A percentile compares a stretch with the other conserved stretches of the same genome.
phyloP scores from a whole-genome alignment of 2,329 filamentous ascomycete genomes.

The Cryphonectria parasitica region DNA sequence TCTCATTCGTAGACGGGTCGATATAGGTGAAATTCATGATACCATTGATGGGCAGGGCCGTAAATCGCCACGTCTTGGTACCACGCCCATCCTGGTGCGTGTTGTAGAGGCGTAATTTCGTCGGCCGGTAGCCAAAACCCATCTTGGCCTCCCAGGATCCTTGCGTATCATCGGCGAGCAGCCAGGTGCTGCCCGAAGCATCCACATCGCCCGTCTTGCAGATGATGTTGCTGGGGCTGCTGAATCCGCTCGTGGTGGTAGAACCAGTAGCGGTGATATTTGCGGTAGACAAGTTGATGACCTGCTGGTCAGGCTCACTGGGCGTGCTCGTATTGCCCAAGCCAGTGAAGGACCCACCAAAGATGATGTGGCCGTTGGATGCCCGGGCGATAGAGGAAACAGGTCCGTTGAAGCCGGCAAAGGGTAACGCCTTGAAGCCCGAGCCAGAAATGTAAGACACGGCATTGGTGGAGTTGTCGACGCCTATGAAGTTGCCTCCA shows the following conservation, averaged over 20 bases:
- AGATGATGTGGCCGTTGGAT: conserved; percentile 83
- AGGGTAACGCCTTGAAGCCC: conserved; percentile 81
- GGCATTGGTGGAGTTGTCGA: conserved; percentile 80
- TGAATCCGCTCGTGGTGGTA: conserved; percentile 65
- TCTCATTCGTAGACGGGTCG: conserved; percentile 71
- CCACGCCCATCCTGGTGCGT: conserved; percentile 82
- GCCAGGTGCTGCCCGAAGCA: conserved; percentile 78
- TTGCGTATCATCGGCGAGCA: conserved; percentile 72
- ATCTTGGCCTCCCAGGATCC: conserved; percentile 87
- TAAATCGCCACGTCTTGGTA: conserved; percentile 86
- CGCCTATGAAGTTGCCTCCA: conserved; percentile 80
- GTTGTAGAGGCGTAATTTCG: conserved; percentile 86
- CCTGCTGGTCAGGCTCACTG: conserved; percentile 70
- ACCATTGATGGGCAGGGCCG: conserved; percentile 81
- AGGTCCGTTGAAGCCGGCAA: conserved; percentile 92
- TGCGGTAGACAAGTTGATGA: conserved; percentile 82
- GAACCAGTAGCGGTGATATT: conserved; percentile 71
- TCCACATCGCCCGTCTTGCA: conserved; percentile 74
- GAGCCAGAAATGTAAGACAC: conserved; percentile 74
- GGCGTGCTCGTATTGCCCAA: conserved; percentile 78
- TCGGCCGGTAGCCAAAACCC: conserved; percentile 82
- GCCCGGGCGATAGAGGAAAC: conserved; percentile 84
- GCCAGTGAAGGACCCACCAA: conserved; percentile 87
- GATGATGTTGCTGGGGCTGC: conserved; percentile 77
- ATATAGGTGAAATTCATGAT: conserved; percentile 96